Conservation (phyloP, 495 filamentous ascomycete species). For the Tuber melanosporum region DNA sequence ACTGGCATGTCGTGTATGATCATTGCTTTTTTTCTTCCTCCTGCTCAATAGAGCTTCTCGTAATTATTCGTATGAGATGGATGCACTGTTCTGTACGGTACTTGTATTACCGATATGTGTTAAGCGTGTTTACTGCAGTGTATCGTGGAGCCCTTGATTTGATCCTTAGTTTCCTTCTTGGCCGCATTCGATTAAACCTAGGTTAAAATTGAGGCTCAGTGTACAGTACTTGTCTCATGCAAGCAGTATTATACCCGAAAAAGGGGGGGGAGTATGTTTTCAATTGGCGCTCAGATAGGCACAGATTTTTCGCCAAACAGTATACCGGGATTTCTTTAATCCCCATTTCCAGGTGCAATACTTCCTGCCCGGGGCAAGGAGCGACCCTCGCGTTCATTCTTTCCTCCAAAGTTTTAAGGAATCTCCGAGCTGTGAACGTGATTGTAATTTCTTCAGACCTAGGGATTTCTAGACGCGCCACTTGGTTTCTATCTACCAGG, state of each 20-base stretch:
- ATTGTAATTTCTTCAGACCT: not conserved
- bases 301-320: not conserved
- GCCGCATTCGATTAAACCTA: not conserved
- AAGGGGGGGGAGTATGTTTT: not conserved
- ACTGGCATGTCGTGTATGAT: not conserved
- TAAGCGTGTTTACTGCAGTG: not conserved
- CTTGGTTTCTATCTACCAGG: not conserved
- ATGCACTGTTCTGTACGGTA: not conserved
- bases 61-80: not conserved
- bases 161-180: conserved; percentile 10
- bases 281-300: not conserved
- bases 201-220: conserved; percentile 7
- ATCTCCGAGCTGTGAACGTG: not conserved
- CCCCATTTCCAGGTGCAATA: not conserved
- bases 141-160: conserved; percentile 4
- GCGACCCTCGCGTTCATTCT: not conserved
- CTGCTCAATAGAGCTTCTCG: not conserved
- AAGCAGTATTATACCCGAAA: not conserved
- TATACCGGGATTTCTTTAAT: not conserved
- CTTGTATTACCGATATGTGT: not conserved
- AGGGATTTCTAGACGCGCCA: conserved; percentile 4
- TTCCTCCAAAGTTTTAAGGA: not conserved
- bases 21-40: not conserved
- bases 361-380: not conserved
- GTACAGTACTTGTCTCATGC: not conserved